Conservation (phyloP, 2,329 filamentous ascomycete genomes). For the Paracoccidioides lutzii region DNA sequence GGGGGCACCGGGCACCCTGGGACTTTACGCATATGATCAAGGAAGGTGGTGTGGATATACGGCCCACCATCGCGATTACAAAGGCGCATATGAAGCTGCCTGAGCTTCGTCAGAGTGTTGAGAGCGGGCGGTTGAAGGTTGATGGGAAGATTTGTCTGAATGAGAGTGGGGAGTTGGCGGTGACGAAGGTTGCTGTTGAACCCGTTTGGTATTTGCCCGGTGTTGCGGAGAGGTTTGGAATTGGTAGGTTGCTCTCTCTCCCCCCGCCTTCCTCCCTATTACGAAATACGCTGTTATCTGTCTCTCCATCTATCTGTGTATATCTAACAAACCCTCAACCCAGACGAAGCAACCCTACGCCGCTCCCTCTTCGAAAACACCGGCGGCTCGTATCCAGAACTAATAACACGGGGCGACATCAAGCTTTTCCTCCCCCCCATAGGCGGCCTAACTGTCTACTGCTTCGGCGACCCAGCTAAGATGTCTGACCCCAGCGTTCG, state of each 20-base stretch:
- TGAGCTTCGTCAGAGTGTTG: slow-evolving; percentile 81
- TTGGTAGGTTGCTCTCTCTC: slow-evolving; percentile 41
- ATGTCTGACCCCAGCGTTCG: slow-evolving; percentile 76
- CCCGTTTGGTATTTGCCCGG: slow-evolving; percentile 82
- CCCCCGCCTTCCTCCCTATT: background rate
- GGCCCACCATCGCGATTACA: slow-evolving; percentile 83
- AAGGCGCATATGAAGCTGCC: slow-evolving; percentile 94
- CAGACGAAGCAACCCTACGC: slow-evolving; percentile 74
- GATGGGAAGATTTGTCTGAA: slow-evolving; percentile 91
- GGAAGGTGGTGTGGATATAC: slow-evolving; percentile 65
- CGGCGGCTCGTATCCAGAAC: slow-evolving; percentile 88
- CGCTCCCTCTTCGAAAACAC: slow-evolving; percentile 88
- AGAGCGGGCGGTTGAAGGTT: slow-evolving; percentile 56
- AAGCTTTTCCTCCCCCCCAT: slow-evolving; percentile 94
- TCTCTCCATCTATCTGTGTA: background rate
- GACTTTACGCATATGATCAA: slow-evolving; percentile 68
- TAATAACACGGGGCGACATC: slow-evolving; percentile 88
- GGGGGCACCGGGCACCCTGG: slow-evolving; percentile 76
- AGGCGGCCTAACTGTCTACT: slow-evolving; percentile 89
- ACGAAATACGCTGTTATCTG: background rate
- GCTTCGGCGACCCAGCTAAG: slow-evolving; percentile 87
- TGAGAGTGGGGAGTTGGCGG: slow-evolving; percentile 69
- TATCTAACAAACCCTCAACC: background rate
- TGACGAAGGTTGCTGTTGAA: slow-evolving; percentile 95
- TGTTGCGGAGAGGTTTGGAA: slow-evolving; percentile 85